Evolutionary conservation across 1,284 basidiomycete species (phyloP).

Genomic region (Ganoderma sinense): DNA sequence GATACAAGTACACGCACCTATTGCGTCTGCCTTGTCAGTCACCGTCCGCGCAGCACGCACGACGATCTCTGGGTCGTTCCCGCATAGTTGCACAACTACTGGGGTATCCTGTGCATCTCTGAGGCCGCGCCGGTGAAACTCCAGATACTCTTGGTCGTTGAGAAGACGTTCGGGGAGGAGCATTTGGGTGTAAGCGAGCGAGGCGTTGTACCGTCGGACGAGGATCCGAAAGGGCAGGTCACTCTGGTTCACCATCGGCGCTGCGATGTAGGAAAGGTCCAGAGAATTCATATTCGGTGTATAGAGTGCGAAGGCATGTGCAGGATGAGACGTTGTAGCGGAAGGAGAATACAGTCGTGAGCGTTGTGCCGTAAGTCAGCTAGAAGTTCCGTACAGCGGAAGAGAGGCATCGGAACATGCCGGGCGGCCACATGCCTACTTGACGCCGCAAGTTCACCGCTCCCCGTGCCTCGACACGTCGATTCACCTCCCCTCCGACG

Average conservation of each 20-base stretch:
- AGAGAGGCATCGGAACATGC: not conserved
- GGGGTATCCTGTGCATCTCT: constrained; percentile 43
- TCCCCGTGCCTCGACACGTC: not conserved
- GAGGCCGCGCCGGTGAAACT: constrained; percentile 48
- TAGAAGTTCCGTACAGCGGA: not conserved
- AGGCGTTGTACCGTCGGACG: constrained; percentile 64
- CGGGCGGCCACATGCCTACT: not conserved
- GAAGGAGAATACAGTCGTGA: not conserved
- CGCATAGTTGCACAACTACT: constrained; percentile 76
- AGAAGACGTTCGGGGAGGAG: constrained; percentile 64
- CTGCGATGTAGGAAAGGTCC: constrained; percentile 39
- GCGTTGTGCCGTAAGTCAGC: not conserved
- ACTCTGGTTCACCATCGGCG: constrained; percentile 79
- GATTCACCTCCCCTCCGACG: not conserved
- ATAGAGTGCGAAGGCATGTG: not conserved
- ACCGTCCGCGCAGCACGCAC: constrained; percentile 65
- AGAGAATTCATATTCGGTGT: not conserved
- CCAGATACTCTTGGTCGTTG: constrained; percentile 65
- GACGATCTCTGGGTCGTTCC: constrained; percentile 67
- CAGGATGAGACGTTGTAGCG: not conserved
- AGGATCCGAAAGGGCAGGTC: constrained; percentile 75
- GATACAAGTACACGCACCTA: constrained; percentile 53
- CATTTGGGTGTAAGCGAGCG: constrained; percentile 78
- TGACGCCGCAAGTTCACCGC: not conserved
- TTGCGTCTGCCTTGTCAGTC: constrained; percentile 65